Evolutionary conservation across 345 rosid genomes (phyloP).

Genomic region (Theobroma cacao): DNA sequence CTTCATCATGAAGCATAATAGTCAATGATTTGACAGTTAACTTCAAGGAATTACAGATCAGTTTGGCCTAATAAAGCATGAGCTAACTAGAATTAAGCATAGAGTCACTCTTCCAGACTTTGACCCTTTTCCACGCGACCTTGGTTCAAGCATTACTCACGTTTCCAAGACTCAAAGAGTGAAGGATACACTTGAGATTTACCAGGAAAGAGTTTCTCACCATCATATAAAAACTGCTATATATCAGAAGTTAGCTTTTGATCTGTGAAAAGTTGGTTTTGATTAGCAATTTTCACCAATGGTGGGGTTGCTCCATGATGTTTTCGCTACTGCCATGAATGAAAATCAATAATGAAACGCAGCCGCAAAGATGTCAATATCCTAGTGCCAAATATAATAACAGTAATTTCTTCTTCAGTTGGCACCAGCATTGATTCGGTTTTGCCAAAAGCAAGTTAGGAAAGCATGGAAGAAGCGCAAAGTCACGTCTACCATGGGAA

Average conservation of each 20-base stretch:
- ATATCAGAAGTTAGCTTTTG: neutral
- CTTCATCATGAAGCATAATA: constrained; percentile 7
- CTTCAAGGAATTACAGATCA: no score
- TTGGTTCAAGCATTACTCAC: no score
- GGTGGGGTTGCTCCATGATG: neutral
- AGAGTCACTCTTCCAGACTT: neutral
- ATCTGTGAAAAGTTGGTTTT: neutral
- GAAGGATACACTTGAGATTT: neutral
- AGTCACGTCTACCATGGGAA: neutral
- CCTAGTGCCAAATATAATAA: neutral
- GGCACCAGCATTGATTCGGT: neutral
- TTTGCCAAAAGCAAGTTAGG: neutral
- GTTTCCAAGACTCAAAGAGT: neutral
- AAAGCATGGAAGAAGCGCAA: neutral
- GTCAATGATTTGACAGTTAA: neutral
- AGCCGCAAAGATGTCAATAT: neutral
- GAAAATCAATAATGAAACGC: neutral
- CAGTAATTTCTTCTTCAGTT: neutral
- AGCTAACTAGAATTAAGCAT: neutral
- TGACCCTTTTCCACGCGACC: no score
- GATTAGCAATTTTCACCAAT: neutral
- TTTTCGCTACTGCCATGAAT: neutral
- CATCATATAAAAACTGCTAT: no score
- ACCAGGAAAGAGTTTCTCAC: neutral
- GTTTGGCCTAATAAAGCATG: neutral